Conservation (phyloP, 805 yeast species). For the Metschnikowia picachoensis region DNA sequence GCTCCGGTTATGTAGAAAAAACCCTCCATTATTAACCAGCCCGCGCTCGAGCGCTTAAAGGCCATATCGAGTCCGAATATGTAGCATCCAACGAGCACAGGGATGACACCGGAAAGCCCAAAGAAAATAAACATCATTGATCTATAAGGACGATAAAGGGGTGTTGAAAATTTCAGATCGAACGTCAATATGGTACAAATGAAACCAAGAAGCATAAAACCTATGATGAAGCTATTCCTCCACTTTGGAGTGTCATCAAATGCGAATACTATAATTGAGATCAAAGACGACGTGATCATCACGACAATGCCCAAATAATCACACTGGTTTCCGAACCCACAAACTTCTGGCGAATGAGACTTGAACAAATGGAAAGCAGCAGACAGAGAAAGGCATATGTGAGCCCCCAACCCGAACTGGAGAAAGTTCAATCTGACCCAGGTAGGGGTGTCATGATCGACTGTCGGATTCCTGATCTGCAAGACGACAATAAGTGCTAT, state of each 20-base stretch:
- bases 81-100: slow-evolving; percentile 52
- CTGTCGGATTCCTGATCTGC: background rate
- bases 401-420: slow-evolving; percentile 55
- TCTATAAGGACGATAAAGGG: slow-evolving; percentile 70
- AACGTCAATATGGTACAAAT: slow-evolving; percentile 63
- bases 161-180: slow-evolving; percentile 60
- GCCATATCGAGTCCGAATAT: slow-evolving; percentile 50
- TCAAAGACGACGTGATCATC: slow-evolving; percentile 46
- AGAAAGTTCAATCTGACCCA: slow-evolving; percentile 50
- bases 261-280: slow-evolving; percentile 34
- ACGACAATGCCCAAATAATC: slow-evolving; percentile 76
- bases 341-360: slow-evolving; percentile 56
- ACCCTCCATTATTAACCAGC: slow-evolving; percentile 69
- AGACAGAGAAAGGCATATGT: slow-evolving; percentile 57
- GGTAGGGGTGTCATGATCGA: background rate
- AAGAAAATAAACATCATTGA: slow-evolving; percentile 76
- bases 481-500: slow-evolving; percentile 16
- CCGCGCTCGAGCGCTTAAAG: slow-evolving; percentile 48
- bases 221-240: slow-evolving; percentile 35
- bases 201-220: slow-evolving; percentile 54
- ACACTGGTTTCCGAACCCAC: slow-evolving; percentile 59
- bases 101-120: slow-evolving; percentile 75
- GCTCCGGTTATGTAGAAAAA: slow-evolving; percentile 77
- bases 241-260: slow-evolving; percentile 42
- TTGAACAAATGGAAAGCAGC: slow-evolving; percentile 65